Conservation (phyloP, 2,329 filamentous ascomycete genomes). For the Xylaria sp. region DNA sequence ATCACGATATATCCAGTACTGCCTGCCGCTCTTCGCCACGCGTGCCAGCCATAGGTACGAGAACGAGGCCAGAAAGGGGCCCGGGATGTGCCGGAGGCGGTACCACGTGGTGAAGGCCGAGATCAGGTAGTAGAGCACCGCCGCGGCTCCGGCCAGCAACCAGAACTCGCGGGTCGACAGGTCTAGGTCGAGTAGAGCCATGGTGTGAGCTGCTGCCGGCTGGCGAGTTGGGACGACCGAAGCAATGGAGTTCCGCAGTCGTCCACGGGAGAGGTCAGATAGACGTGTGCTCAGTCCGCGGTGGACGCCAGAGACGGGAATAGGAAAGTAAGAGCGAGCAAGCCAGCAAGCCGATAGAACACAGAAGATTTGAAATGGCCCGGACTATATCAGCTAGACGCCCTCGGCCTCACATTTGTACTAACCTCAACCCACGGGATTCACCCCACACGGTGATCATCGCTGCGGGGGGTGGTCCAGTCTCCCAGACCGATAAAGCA, state of each 20-base stretch:
- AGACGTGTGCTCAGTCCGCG: background rate
- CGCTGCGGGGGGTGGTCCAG: background rate
- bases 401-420: background rate
- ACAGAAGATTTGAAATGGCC: background rate
- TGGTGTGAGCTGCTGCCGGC: background rate
- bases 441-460: background rate
- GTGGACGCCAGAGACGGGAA: background rate
- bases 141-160: background rate
- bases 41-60: slow-evolving; percentile 39
- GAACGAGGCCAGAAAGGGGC: slow-evolving; percentile 33
- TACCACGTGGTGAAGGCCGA: slow-evolving; percentile 28
- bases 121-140: slow-evolving; percentile 16
- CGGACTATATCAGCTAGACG: background rate
- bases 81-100: slow-evolving; percentile 27
- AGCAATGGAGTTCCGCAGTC: background rate
- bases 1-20: slow-evolving; percentile 27
- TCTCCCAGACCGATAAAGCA: background rate
- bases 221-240: background rate
- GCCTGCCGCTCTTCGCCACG: slow-evolving; percentile 25
- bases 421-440: background rate
- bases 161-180: slow-evolving; percentile 4
- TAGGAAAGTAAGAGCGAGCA: background rate
- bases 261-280: background rate
- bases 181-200: slow-evolving; percentile 10
- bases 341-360: background rate